Base-by-base conservation (phyloP, 164 flowering plant species). In the Tetrastigma voinierianum region DNA sequence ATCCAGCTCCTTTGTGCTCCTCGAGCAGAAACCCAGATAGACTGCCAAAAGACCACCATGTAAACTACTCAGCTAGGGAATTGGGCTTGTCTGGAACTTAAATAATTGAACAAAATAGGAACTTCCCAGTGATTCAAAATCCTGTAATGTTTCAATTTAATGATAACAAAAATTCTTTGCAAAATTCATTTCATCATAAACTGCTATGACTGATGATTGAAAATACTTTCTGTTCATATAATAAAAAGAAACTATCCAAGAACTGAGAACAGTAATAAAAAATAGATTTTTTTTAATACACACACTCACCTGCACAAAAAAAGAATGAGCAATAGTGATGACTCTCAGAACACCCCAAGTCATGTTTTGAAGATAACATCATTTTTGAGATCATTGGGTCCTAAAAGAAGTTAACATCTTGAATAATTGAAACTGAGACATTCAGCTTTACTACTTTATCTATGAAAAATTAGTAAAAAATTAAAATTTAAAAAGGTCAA, bases 321-420 rank as follows among this genome's bases (percentile, higher is more conserved):
- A 20, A 96, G 87, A 74, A 85, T 67, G 49, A 51, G 99, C 90
- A 58, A 93, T 83, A 8, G 90, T 93, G 32, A 96, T 81, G 57
- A 83, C 78, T 96, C 76, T 96, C 97, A 12, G 93, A 84, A 77
- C 99, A 96, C n/a, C 12, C 98, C 95, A 66, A 88, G 86, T 61
- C n/a, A n/a, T 78, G 68, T 57, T 74, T 70, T 46, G 96, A 89
- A 19, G 96, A 79, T 71, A 93, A 71, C 32, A 96, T 90, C 98
- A 89, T 91, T 74, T 87, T 96, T 17, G 98, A 86, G 65, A 91
- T 73, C 95, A 88, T 90, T 51, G 99, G 96, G 43, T 96, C 99
- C 99, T 96, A 70, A 18, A 83, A 75, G 69, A 74, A n/a, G 47
- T 0, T 45, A 23, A 2, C 16, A n/a, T 10, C 46, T 17, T 10